Evolutionary conservation across 306 rosid species (phyloP).

Genomic region (Pyrus bretschneideri): DNA sequence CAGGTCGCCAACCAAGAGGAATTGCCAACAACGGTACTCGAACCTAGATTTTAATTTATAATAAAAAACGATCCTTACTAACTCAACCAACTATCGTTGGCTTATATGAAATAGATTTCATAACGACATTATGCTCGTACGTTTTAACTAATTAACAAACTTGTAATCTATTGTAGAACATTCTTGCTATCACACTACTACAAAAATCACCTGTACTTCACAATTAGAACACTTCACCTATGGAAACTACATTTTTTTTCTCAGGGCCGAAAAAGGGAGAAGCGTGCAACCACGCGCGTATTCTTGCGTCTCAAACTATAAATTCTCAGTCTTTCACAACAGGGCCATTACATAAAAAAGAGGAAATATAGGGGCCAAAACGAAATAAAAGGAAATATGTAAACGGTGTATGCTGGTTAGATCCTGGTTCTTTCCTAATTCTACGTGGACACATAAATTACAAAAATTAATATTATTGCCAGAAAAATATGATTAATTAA

Average conservation of each 20-base stretch:
- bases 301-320: not conserved
- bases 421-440: not conserved
- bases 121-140: too few relatives aligned
- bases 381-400: not conserved
- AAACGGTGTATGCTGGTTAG: not conserved
- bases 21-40: too few relatives aligned
- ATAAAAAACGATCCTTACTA: too few relatives aligned
- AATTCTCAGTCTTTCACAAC: not conserved
- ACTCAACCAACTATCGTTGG: too few relatives aligned
- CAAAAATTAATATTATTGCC: not conserved
- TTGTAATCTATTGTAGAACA: not conserved
- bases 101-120: too few relatives aligned
- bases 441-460: not conserved
- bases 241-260: not conserved
- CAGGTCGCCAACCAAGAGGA: too few relatives aligned
- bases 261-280: not conserved
- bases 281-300: not conserved
- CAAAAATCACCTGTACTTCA: not conserved
- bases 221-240: not conserved
- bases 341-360: not conserved
- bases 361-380: not conserved
- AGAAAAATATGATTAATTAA: not conserved
- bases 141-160: not conserved
- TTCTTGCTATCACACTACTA: not conserved
- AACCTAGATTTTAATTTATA: too few relatives aligned